These are phyloP conservation scores for Colletotrichum australisinense DNA, from an alignment of 2,329 filamentous ascomycete genomes.

Conservation along the genomic window DNA sequence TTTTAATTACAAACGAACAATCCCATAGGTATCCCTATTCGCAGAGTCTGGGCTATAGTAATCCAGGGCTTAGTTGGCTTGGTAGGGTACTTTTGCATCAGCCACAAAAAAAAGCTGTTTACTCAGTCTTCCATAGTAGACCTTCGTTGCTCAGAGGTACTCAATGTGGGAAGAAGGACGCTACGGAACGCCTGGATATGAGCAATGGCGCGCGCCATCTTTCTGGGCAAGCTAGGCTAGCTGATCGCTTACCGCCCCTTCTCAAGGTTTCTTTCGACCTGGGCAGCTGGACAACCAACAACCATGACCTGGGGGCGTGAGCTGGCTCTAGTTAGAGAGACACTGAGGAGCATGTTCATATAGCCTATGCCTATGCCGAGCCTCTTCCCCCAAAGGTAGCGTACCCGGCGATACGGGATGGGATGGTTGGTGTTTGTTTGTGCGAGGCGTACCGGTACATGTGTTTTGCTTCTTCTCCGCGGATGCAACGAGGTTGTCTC, in stretches of 20 bases:
- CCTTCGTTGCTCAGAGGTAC: background rate
- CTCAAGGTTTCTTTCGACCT: background rate
- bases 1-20: conserved; percentile 15
- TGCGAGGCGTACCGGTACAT: background rate
- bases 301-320: background rate
- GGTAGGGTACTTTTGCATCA: conserved; percentile 29
- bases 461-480: background rate
- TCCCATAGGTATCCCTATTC: no score
- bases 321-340: background rate
- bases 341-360: background rate
- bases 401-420: background rate
- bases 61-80: background rate
- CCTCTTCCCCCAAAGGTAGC: conserved; percentile 1
- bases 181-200: conserved; percentile 1
- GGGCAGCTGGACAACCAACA: no score
- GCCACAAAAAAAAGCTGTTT: background rate
- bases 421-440: background rate
- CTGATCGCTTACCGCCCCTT: conserved; percentile 27
- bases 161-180: background rate
- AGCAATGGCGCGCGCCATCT: conserved; percentile 7
- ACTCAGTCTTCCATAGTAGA: background rate
- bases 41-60: no score
- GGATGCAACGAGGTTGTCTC: background rate
- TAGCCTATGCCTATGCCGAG: conserved; percentile 10
- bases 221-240: conserved; percentile 2